A percentile compares a stretch with the other conserved stretches of the same genome.
These are phyloP conservation scores for Epithemia pelagica DNA, from an alignment of 108 stramenopile genomes.

Conservation along the genomic window DNA sequence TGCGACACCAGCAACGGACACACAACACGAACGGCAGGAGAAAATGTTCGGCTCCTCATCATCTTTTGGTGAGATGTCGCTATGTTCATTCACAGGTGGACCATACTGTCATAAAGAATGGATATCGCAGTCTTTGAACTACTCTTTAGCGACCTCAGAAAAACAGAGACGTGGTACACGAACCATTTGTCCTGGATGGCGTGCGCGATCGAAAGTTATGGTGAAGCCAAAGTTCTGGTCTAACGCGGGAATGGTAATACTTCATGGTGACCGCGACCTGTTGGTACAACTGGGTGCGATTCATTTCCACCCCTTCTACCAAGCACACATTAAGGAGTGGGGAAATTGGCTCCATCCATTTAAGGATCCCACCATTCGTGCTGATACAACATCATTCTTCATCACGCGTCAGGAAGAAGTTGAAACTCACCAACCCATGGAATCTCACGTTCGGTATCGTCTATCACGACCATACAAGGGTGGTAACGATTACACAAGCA, in stretches of 20 bases:
- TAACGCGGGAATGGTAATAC: not conserved
- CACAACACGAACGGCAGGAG: not conserved
- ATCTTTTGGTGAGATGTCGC: not conserved
- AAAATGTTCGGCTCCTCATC: not conserved
- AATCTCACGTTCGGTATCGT: not conserved
- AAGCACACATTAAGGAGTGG: not conserved
- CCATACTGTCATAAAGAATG: no score
- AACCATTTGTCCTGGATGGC: not conserved
- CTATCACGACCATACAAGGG: not conserved
- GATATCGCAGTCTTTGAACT: not conserved
- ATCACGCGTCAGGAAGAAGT: no score
- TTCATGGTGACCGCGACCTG: not conserved
- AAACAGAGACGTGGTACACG: no score
- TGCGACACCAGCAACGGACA: not conserved
- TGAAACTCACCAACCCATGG: no score
- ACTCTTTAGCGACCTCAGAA: not conserved
- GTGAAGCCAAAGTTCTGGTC: not conserved
- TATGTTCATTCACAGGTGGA: no score
- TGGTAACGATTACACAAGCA: not conserved
- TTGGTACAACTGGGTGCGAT: not conserved
- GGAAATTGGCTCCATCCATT: not conserved
- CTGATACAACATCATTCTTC: no score
- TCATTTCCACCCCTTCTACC: not conserved
- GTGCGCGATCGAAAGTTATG: not conserved
- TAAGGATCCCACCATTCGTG: not conserved